phyloP scores from a whole-genome alignment of 176 grass and related monocot species.

The maize (Zea mays) region Zm-B73-REFERENCE-NAM-5.0 NC_050101.1:21931501-21932000 shows the following conservation, averaged over 20 bases:
- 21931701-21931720: slow-evolving; percentile 63
- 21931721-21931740: too few species aligned
- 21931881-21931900: too few species aligned
- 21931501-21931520: background rate
- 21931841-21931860: too few species aligned
- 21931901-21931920: slow-evolving; percentile 31
- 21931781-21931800: too few species aligned
- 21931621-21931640: slow-evolving; percentile 70
- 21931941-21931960: slow-evolving; percentile 47
- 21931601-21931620: slow-evolving; percentile 52
- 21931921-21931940: slow-evolving; percentile 39
- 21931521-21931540: background rate
- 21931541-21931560: background rate
- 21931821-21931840: too few species aligned
- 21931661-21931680: slow-evolving; percentile 10
- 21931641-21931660: slow-evolving; percentile 54
- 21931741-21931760: too few species aligned
- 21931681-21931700: slow-evolving; percentile 58
- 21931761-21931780: too few species aligned
- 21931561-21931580: background rate
- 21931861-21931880: too few species aligned
- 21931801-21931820: too few species aligned
- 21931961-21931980: slow-evolving; percentile 39
- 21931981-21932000: too few species aligned
- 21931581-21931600: background rate